Evolutionary conservation across 345 rosid genomes (phyloP), one percentile per base, ranked within the genome.

Genomic region (Eucalyptus polybractea): DNA sequence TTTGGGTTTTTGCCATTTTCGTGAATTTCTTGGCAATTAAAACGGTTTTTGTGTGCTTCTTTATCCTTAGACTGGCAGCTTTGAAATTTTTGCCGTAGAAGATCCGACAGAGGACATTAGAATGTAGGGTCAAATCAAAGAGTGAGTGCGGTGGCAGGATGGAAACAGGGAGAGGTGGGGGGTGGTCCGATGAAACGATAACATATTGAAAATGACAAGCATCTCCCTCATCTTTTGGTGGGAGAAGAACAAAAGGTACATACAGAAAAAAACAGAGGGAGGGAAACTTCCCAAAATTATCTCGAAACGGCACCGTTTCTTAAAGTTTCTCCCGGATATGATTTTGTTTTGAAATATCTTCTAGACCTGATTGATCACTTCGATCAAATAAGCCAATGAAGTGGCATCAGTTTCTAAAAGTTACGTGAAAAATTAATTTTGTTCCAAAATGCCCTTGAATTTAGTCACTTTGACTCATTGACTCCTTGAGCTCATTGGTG

Each of bases 311-410:
- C 42, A 9, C 13, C 80, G 80, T 33, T 69, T 69, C 0, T 33
- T 69, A 16, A 69, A 69, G 44, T 16, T 17, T 5, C 0, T 33
- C 1, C 24, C 13, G 21, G 80, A 69, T 31, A 16, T 7, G 72
- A 65, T 65, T 65, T 29, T 7, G 10, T 7, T n/a, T 7, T 4
- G 33, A 65, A 65, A 65, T 65, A n/a, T 15, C 76, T 15, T n/a
- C 3, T 65, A n/a, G 0, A n/a, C 0, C 6, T n/a, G 33, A 65
- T 65, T 22, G 62, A 56, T n/a, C 19, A 14, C 0, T 65, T 65
- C 3, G 0, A 65, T n/a, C 9, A 29, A 45, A 15, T n/a, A 65
- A 65, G 9, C 40, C 21, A 0, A n/a, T n/a, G 76, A 65, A 65
- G 37, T 15, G 10, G 76, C 1, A 0, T 65, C 15, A 1, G 2